Percentiles rank a stretch among this genome's conserved stretches.
Conservation (phyloP, 75 land plant genomes). For the Selaginella tamariscina region DNA sequence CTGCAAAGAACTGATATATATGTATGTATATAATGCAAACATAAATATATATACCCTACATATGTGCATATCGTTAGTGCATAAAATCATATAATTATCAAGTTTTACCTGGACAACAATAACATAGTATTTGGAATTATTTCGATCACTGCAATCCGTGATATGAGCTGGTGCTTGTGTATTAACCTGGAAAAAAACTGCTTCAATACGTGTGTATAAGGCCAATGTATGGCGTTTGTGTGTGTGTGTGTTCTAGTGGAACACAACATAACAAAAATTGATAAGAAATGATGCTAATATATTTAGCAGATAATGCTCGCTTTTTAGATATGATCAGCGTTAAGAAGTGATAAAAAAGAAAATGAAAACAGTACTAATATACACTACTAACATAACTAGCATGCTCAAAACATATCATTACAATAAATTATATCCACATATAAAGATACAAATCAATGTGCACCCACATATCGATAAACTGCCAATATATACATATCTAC, state of each 20-base stretch:
- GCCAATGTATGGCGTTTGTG: too few species aligned
- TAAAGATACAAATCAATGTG: too few species aligned
- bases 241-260: too few species aligned
- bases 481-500: too few species aligned
- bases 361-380: too few species aligned
- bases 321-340: too few species aligned
- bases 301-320: neutral
- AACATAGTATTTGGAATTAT: slow-evolving; percentile 80
- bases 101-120: slow-evolving; percentile 72
- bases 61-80: neutral
- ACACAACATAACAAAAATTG: neutral
- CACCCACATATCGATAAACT: too few species aligned
- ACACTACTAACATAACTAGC: too few species aligned
- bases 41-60: neutral
- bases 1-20: slow-evolving; percentile 30
- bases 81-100: neutral
- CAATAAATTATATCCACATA: too few species aligned
- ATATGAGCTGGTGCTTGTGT: slow-evolving; percentile 68
- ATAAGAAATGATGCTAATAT: neutral
- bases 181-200: slow-evolving; percentile 51
- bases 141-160: slow-evolving; percentile 70
- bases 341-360: too few species aligned
- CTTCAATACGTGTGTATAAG: too few species aligned
- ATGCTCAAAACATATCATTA: too few species aligned
- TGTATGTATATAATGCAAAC: neutral